Evolutionary conservation across 1,139 yeast species (phyloP).

Genomic region (Blastobotrys apis): DNA sequence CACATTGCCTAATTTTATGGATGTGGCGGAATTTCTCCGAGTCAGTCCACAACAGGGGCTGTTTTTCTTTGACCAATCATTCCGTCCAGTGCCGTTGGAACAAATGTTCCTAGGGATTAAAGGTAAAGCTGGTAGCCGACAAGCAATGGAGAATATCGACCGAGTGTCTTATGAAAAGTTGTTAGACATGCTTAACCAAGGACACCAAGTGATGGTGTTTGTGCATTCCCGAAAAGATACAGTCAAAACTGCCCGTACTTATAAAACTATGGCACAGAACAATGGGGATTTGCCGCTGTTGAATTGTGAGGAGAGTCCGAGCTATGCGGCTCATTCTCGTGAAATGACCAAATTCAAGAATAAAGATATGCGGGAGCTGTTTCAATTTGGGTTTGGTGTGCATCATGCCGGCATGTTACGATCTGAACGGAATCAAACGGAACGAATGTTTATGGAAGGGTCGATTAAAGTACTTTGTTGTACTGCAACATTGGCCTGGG

Average conservation of each 20-base stretch:
- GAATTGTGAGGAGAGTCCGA: slow-evolving; percentile 52
- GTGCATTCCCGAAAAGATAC: slow-evolving; percentile 96
- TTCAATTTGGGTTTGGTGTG: slow-evolving; percentile 79
- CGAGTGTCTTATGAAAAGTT: slow-evolving; percentile 73
- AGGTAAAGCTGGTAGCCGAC: slow-evolving; percentile 74
- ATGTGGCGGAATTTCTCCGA: slow-evolving; percentile 92
- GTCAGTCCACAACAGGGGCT: slow-evolving; percentile 86
- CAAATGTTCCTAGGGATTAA: slow-evolving; percentile 85
- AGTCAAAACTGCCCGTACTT: slow-evolving; percentile 70
- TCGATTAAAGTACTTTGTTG: slow-evolving; percentile 87
- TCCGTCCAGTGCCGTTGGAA: slow-evolving; percentile 89
- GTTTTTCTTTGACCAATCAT: slow-evolving; percentile 90
- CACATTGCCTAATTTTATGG: slow-evolving; percentile 87
- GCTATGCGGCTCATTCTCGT: slow-evolving; percentile 47
- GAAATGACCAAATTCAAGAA: slow-evolving; percentile 75
- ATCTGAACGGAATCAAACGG: slow-evolving; percentile 84
- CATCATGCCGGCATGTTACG: slow-evolving; percentile 98
- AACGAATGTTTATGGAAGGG: slow-evolving; percentile 80
- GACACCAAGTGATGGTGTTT: slow-evolving; percentile 92
- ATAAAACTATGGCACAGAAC: slow-evolving; percentile 63
- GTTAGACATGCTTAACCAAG: slow-evolving; percentile 58
- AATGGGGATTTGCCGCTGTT: slow-evolving; percentile 52
- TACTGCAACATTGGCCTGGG: slow-evolving; percentile 99
- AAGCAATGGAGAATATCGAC: slow-evolving; percentile 74
- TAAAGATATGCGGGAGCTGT: slow-evolving; percentile 76